Base-by-base conservation (phyloP, 2,329 filamentous ascomycete genomes). In the Cordyceps sp. region DNA sequence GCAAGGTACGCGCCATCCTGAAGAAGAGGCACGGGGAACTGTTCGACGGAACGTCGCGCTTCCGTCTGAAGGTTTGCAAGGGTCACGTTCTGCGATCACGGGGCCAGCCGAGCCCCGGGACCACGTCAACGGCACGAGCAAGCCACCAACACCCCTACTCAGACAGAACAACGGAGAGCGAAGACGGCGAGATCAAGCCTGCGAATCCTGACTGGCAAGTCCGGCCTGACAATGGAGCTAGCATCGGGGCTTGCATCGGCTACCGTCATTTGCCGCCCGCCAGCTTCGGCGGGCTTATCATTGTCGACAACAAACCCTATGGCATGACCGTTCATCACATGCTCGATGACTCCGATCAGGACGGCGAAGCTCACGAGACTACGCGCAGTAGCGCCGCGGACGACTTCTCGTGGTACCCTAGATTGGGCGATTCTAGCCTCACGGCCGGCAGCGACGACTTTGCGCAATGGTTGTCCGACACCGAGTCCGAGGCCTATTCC, bases 261-360 rank as follows among this genome's bases (percentile, higher is more conserved):
- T 73, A 85, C 40, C 75, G 81, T 28, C 88, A 94, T 47, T 62
- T 94, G 3, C 85, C 86, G 6, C 84, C 88, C 2, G 88, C 93
- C 4, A 92, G 84, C 21, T 85, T 93, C 42, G 88, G 88, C 10
- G 88, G 88, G 8, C 66, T 93, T 4, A 73, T 96, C 26, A 59
- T 90, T 21, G 73, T 96, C 2, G 85, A 96, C 47, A 74, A 80
- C 34, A 75, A 79, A 50, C 73, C 82, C 0, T 90, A 85, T 45
- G 88, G 88, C 10, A 90, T 96, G 82, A 94, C 84, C 16, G 88
- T 96, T 0, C 88, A 96, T 47, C 88, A 96, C 52, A 88, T 96
- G 74, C 70, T 96, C 3, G 88, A 94, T 60, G 69, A 75, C 35
- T 71, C 69, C 1, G 68, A 69, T 4, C 53, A 55, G 33, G 58